Evolutionary conservation across 2,329 filamentous ascomycete species (phyloP).

Genomic region (Colletotrichum tamarilloi): DNA sequence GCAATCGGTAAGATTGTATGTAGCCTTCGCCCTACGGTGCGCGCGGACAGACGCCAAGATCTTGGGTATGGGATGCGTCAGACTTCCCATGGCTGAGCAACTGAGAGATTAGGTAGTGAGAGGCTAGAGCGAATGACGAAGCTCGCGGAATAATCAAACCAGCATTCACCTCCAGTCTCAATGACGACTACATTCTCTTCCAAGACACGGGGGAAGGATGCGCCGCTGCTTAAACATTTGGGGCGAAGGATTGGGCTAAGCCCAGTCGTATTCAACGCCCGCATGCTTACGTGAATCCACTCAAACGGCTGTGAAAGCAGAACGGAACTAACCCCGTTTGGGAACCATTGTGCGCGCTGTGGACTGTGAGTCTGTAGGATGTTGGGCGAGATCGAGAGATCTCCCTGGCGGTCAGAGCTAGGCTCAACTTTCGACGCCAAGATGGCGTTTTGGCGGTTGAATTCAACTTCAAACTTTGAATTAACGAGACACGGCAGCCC

Average conservation of each 20-base stretch:
- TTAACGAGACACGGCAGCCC: neutral
- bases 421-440: neutral
- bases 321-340: constrained; percentile 7
- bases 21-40: neutral
- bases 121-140: neutral
- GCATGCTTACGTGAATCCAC: neutral
- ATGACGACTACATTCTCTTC: constrained; percentile 3
- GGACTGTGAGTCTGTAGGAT: neutral
- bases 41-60: neutral
- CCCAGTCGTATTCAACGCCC: neutral
- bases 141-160: neutral
- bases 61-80: neutral
- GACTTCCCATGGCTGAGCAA: neutral
- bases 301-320: neutral
- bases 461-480: neutral
- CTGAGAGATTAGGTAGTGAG: too few species aligned
- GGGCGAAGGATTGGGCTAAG: neutral
- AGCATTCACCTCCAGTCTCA: neutral
- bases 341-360: constrained; percentile 29
- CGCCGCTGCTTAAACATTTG: neutral
- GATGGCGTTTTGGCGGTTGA: neutral
- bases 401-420: neutral
- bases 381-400: neutral
- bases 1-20: neutral
- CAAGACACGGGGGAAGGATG: neutral